Percentiles rank a stretch among this genome's conserved stretches.
phyloP scores from a whole-genome alignment of 2,329 filamentous ascomycete genomes.

The Coniochaeta prunicola region DNA sequence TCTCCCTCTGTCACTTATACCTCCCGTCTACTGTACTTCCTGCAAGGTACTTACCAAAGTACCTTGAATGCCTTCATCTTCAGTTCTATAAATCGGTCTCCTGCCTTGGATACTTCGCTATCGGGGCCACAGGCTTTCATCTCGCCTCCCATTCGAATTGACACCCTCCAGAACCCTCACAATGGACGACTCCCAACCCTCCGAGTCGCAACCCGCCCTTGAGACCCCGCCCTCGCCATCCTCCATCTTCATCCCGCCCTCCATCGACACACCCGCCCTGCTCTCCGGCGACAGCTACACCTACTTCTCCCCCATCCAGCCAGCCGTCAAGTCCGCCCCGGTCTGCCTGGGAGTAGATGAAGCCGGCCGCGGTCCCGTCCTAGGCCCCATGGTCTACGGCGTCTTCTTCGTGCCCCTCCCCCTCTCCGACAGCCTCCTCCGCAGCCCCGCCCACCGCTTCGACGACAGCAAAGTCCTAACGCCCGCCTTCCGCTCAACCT shows the following conservation, averaged over 20 bases:
- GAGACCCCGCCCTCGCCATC: constrained; percentile 22
- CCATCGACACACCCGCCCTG: constrained; percentile 50
- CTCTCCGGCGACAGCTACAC: constrained; percentile 61
- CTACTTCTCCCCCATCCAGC: constrained; percentile 63
- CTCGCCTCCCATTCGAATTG: no score
- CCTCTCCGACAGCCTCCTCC: constrained; percentile 65
- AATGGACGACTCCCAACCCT: constrained; percentile 30
- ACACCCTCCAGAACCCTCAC: constrained; percentile 9
- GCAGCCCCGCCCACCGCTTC: constrained; percentile 67
- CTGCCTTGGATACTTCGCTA: no score
- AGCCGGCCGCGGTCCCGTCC: constrained; percentile 87
- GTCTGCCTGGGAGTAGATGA: constrained; percentile 89
- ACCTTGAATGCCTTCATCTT: not conserved
- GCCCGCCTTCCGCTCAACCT: constrained; percentile 63
- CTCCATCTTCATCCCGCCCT: constrained; percentile 58
- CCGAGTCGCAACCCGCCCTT: constrained; percentile 18
- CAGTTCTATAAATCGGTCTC: no score
- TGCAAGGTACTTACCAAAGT: no score
- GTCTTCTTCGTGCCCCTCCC: constrained; percentile 70
- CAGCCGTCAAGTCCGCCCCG: constrained; percentile 43
- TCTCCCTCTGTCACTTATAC: constrained; percentile 1
- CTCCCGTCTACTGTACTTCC: no score
- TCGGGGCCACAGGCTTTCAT: no score
- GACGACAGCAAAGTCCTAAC: constrained; percentile 94
- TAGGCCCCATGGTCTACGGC: constrained; percentile 71